phyloP scores from a whole-genome alignment of 805 yeast genomes.

The Ogataea polymorpha region DNA sequence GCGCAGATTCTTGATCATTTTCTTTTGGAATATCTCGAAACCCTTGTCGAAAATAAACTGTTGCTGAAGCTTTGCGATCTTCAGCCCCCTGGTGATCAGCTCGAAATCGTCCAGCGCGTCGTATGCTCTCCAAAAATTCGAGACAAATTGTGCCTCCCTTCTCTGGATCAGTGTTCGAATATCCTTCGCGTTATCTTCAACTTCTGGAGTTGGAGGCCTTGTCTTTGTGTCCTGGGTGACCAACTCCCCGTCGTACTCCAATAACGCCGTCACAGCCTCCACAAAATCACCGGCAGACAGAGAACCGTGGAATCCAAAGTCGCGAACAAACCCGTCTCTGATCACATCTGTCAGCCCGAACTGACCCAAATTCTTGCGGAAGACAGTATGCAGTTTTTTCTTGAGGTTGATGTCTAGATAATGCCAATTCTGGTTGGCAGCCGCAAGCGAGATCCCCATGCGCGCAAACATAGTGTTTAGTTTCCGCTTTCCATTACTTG shows the following conservation, averaged over 20 bases:
- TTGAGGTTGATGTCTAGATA: slow-evolving; percentile 83
- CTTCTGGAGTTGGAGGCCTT: slow-evolving; percentile 19
- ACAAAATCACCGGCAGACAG: slow-evolving; percentile 91
- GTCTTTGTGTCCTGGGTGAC: slow-evolving; percentile 9
- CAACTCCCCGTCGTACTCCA: slow-evolving; percentile 60
- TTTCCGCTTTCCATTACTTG: slow-evolving; percentile 83
- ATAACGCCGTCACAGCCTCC: slow-evolving; percentile 78
- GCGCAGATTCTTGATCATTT: slow-evolving; percentile 71
- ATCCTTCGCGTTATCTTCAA: slow-evolving; percentile 30
- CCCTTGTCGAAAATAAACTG: slow-evolving; percentile 84
- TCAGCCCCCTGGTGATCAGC: slow-evolving; percentile 64
- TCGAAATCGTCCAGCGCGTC: slow-evolving; percentile 52
- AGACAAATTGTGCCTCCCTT: slow-evolving; percentile 33
- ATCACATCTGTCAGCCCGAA: slow-evolving; percentile 83
- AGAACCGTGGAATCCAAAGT: slow-evolving; percentile 84
- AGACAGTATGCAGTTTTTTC: slow-evolving; percentile 63
- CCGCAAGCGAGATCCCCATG: slow-evolving; percentile 88
- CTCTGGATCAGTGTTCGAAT: slow-evolving; percentile 24
- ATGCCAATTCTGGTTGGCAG: slow-evolving; percentile 90
- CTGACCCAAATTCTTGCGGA: slow-evolving; percentile 63
- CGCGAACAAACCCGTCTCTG: slow-evolving; percentile 81
- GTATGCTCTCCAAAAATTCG: slow-evolving; percentile 57
- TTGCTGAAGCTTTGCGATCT: slow-evolving; percentile 79
- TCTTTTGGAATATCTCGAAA: slow-evolving; percentile 81
- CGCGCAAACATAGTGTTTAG: slow-evolving; percentile 90